Evolutionary conservation across 805 yeast species (phyloP), one percentile per base, ranked within the genome.

Genomic region (Spencermartinsiella europaea): DNA sequence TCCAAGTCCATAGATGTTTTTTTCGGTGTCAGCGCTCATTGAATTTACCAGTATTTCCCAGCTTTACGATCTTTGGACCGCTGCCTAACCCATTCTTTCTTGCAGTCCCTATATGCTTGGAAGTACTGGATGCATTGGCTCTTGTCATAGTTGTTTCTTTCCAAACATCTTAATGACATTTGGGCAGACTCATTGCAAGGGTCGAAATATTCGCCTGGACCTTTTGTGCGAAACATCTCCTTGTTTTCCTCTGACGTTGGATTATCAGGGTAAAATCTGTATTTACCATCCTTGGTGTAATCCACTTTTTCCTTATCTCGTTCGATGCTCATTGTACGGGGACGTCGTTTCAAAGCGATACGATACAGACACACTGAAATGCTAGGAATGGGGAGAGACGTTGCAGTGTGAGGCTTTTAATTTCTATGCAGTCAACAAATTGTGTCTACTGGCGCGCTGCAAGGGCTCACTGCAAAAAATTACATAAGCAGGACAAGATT

Each of bases 71-170:
- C 52, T 15, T 43, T 25, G 25, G 46, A 51, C 17, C 59, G 46
- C 15, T 48, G 49, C 16, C 53, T 40, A 22, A 47, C 65, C 90
- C 90, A 85, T 50, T 75, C 85, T 59, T 81, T 81, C 62, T 85
- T 84, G 67, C 99, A 91, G 59, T 91, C 99, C 49, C 91, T 73
- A 63, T 91, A 91, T 0, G 97, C 96, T 57, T 83, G 88, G 63
- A 91, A 93, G 61, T 86, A 91, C 49, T 85, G 95, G 63, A 68
- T 78, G 70, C 83, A 88, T 67, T 65, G 74, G 44, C 72, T 80
- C 70, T 73, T 77, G 71, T 78, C 87, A 71, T 77, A 82, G 56
- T 81, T 74, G 60, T 90, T 86, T 42, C 84, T 65, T 56, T 87
- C 91, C 63, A 91, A 70, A 59, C 99, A 91, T 53, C 77, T 77